Evolutionary conservation across 2,329 filamentous ascomycete genomes (phyloP), one percentile per base, ranked within the genome.

Genomic region (Golovinomyces cichoracearum): DNA sequence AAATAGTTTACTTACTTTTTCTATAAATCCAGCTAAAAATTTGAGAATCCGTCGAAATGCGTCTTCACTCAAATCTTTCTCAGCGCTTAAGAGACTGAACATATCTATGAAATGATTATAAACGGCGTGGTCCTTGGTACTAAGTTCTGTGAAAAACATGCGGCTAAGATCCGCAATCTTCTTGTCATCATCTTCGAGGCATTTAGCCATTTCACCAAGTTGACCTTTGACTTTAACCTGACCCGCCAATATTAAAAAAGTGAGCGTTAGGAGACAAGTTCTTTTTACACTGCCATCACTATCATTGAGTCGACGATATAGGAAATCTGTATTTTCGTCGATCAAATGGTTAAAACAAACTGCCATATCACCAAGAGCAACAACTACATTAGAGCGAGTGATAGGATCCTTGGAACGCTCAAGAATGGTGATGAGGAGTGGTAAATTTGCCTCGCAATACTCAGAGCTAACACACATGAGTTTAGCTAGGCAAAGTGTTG

Each of bases 51-150:
- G 73, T 61, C 74, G 78, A 64, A 98, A 79, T 22, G 80, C 76
- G 56, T 93, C 84, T 62, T 94, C 88, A 9, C 84, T 78, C 55
- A 98, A 68, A 26, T 70, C 74, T 48, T 74, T 73, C 56, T 92
- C 88, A 0, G 85, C 81, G 50, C 83, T 90, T 44, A 98, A 69
- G 54, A 95, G 66, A 60, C 82, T 88, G 64, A 98, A 98, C 83
- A 98, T 95, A 61, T 98, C 90, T 25, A 98, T 85, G 64, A 98
- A 98, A 66, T 98, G 88, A 62, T 98, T 98, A 64, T 98, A 98
- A 2, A 98, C 84, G 2, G 90, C 90, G 60, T 98, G 98, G 62
- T 98, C 90, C 68, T 98, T 98, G 56, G 85, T 93, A 52, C 86
- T 85, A 49, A 98, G 72, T 64, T 98, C 90, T 0, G 84, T 88